These are phyloP conservation scores for Apophysomyces ossiformis DNA, from an alignment of 371 early-diverging fungal species.

Conservation along the genomic window DNA sequence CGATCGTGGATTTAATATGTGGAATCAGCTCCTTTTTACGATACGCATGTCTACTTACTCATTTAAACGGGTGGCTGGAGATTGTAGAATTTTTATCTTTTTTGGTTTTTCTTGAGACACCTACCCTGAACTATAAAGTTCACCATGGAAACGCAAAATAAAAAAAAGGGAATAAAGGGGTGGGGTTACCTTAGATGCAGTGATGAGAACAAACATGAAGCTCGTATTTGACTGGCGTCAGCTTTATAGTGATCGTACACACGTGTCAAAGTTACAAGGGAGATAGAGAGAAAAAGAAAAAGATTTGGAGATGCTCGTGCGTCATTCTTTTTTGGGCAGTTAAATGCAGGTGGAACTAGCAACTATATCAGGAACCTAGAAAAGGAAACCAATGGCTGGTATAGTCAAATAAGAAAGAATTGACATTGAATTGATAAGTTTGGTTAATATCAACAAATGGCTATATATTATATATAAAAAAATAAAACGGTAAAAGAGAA, in stretches of 20 bases:
- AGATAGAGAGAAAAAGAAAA: neutral
- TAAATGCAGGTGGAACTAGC: constrained; percentile 2
- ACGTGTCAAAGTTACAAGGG: neutral
- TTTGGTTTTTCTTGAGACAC: neutral
- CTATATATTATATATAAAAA: neutral
- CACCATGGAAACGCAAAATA: neutral
- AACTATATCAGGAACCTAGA: neutral
- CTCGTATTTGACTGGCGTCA: too few relatives aligned
- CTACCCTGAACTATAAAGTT: neutral
- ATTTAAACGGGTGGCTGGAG: constrained; percentile 1
- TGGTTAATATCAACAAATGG: neutral
- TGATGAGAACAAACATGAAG: too few relatives aligned
- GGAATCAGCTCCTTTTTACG: neutral
- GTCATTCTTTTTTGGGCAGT: constrained; percentile 5
- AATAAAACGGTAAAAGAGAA: neutral
- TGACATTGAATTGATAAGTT: neutral
- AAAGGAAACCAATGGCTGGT: neutral
- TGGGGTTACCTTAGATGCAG: too few relatives aligned
- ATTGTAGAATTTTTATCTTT: neutral
- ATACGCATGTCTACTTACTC: constrained; percentile 3
- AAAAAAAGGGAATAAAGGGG: neutral
- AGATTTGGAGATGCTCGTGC: neutral
- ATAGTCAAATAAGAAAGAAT: neutral
- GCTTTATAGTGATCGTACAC: neutral
- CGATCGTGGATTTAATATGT: neutral